Evolutionary conservation across 345 rosid species (phyloP).

Genomic region (Euphorbia pulcherrima): DNA sequence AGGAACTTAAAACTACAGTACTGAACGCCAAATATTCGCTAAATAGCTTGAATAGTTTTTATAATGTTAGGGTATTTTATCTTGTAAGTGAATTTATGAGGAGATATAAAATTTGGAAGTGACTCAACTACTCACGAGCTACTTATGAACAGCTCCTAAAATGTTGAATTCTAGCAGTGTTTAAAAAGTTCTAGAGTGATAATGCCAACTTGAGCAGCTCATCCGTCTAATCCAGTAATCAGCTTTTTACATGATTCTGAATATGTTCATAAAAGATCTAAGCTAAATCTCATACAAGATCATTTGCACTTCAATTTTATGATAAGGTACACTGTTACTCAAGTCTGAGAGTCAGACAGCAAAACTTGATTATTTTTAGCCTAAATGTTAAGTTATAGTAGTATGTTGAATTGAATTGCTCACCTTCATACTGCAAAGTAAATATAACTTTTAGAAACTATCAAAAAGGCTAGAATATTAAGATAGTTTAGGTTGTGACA

Average conservation of each 20-base stretch:
- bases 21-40: too few species aligned
- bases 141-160: not conserved
- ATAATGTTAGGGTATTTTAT: not conserved
- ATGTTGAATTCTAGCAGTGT: not conserved
- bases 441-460: not conserved
- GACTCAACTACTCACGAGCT: not conserved
- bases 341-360: too few species aligned
- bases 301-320: not conserved
- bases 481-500: slow-evolving; percentile 6
- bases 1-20: not conserved
- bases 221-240: not conserved
- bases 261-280: not conserved
- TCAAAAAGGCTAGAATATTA: not conserved
- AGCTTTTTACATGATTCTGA: not conserved
- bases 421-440: not conserved
- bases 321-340: too few species aligned
- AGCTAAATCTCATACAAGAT: not conserved
- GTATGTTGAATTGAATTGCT: not conserved
- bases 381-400: not conserved
- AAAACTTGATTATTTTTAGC: too few species aligned
- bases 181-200: not conserved
- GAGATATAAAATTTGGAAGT: not conserved
- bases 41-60: not conserved
- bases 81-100: not conserved
- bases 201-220: not conserved